A percentile compares a stretch with the other conserved stretches of the same genome.
phyloP scores from a whole-genome alignment of 2,329 filamentous ascomycete genomes.

The Biscogniauxia mediterranea region DNA sequence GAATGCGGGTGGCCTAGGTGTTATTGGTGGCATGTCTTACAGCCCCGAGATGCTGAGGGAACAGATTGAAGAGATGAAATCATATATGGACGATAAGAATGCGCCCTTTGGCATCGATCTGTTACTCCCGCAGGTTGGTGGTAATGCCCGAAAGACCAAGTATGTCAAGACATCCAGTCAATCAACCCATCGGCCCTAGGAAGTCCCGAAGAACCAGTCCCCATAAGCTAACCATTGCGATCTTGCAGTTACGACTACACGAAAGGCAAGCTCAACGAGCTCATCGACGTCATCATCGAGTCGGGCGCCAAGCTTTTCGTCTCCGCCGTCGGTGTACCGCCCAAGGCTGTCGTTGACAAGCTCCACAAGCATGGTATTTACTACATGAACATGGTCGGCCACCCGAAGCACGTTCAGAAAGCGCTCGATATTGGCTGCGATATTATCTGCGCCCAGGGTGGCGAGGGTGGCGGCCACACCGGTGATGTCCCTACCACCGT shows the following conservation, averaged over 20 bases:
- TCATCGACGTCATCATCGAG: slow-evolving; percentile 90
- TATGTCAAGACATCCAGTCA: slow-evolving; percentile 33
- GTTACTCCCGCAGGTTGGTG: slow-evolving; percentile 90
- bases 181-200: neutral
- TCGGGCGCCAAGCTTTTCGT: slow-evolving; percentile 91
- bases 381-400: slow-evolving; percentile 99
- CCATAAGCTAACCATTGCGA: slow-evolving; percentile 19
- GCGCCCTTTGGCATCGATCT: slow-evolving; percentile 94
- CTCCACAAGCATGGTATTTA: slow-evolving; percentile 85
- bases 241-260: slow-evolving; percentile 91
- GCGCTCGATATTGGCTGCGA: slow-evolving; percentile 89
- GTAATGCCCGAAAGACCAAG: slow-evolving; percentile 93
- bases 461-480: slow-evolving; percentile 95
- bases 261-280: slow-evolving; percentile 92
- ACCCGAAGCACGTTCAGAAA: slow-evolving; percentile 98
- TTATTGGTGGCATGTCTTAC: slow-evolving; percentile 94
- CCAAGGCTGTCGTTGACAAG: slow-evolving; percentile 82
- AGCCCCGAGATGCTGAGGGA: slow-evolving; percentile 96
- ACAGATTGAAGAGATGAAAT: slow-evolving; percentile 93
- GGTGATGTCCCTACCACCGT: slow-evolving; percentile 90
- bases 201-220: slow-evolving; percentile 1
- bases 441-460: slow-evolving; percentile 97
- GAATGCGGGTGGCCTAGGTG: slow-evolving; percentile 93
- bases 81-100: slow-evolving; percentile 82
- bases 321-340: slow-evolving; percentile 91